Base-by-base conservation (phyloP, 2,329 filamentous ascomycete genomes). In the Botrytis galanthina region DNA sequence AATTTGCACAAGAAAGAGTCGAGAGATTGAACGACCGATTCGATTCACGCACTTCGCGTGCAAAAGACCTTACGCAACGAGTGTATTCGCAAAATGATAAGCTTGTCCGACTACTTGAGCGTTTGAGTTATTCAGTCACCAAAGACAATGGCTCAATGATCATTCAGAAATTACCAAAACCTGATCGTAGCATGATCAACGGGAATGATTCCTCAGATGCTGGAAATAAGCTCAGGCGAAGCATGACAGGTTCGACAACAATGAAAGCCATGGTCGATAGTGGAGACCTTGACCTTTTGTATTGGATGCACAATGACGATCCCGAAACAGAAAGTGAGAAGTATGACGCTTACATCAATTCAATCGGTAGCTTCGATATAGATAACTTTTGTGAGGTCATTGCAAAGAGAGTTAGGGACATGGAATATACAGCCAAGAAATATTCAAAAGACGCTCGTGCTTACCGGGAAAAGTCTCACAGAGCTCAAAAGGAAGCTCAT, bases 361-460 rank as follows among this genome's bases (percentile, higher is more conserved):
- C 90, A 5, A 84, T 97, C 29, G 90, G 92, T 29, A 88, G 88
- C 42, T 96, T 99, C 79, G 93, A 97, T 79, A 86, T 95, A 66
- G 93, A 98, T 75, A 86, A 89, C 4, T 97, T 97, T 79, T 89
- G 90, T 64, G 95, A 98, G 74, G 91, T 93, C 0, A 87, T 99
- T 39, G 92, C 93, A 75, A 96, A 95, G 79, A 92, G 96, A 22
- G 90, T 98, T 79, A 97, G 95, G 79, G 96, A 99, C 80, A 92
- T 97, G 75, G 96, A 99, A 82, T 91, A 96, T 78, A 92, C 96
- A 74, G 95, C 95, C 29, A 92, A 95, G 73, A 98, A 97, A 83
- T 95, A 95, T 86, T 94, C 96, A 79, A 93, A 93, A 74, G 96
- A 99, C 81, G 91, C 93, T 44, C 90, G 94, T 48, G 88, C 89